Evolutionary conservation across 768 basidiomycete species (phyloP).

Genomic region (Pisolithus sp.): DNA sequence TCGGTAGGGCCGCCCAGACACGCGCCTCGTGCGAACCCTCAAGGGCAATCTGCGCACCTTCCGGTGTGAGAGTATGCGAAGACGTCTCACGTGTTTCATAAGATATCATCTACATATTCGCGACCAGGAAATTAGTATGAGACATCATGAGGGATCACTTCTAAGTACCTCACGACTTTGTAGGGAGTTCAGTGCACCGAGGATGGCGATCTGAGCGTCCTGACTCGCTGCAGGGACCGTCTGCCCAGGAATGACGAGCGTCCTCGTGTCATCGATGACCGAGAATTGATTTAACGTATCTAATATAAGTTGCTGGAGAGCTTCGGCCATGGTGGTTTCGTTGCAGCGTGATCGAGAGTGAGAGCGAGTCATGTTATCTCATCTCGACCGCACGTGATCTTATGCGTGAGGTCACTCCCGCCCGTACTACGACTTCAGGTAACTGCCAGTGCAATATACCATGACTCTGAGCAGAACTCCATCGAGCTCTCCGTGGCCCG

Average conservation of each 20-base stretch:
- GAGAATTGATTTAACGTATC: constrained; percentile 55
- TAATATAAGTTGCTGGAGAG: constrained; percentile 74
- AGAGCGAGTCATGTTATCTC: not conserved
- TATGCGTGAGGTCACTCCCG: too few relatives aligned
- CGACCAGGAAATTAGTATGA: constrained; percentile 6
- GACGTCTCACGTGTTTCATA: constrained; percentile 74
- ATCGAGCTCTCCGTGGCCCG: constrained; percentile 16
- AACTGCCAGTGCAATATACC: not conserved
- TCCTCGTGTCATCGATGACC: constrained; percentile 61
- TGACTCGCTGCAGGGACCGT: constrained; percentile 49
- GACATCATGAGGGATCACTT: constrained; percentile 1
- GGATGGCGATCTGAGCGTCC: constrained; percentile 77
- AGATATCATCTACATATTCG: constrained; percentile 61
- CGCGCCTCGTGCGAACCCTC: constrained; percentile 93
- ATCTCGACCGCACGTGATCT: not conserved
- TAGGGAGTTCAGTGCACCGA: constrained; percentile 89
- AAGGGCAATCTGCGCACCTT: constrained; percentile 72
- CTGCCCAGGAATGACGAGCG: constrained; percentile 61
- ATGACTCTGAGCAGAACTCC: constrained; percentile 11
- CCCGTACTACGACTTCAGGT: too few relatives aligned
- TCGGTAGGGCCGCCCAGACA: constrained; percentile 81
- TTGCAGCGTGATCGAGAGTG: constrained; percentile 5
- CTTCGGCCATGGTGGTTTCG: constrained; percentile 55
- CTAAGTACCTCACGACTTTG: constrained; percentile 66
- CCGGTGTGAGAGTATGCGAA: constrained; percentile 69